Conservation (phyloP, 352 stramenopile genomes). For the Pythium apleroticum region DNA sequence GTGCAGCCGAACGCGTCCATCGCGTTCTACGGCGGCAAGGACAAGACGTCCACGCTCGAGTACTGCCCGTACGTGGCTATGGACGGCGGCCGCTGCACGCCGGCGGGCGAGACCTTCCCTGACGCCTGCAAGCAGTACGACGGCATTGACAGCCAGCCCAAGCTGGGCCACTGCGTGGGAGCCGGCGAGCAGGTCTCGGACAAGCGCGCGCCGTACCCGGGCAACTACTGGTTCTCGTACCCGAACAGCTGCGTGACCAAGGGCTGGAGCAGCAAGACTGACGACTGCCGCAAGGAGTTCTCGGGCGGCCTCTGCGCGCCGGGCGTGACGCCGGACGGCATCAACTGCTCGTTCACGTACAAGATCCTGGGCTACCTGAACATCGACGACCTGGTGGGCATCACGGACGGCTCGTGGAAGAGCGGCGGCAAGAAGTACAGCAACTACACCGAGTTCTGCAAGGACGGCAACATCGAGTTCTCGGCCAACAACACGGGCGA, state of each 20-base stretch:
- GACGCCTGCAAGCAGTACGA: conserved; percentile 47
- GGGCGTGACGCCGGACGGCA: conserved; percentile 40
- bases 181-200: conserved; percentile 41
- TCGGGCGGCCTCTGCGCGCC: conserved; percentile 40
- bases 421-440: conserved; percentile 17
- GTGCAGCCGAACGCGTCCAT: conserved; percentile 48
- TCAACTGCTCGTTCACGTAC: conserved; percentile 60
- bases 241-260: conserved; percentile 52
- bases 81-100: conserved; percentile 59
- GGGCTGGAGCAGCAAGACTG: conserved; percentile 45
- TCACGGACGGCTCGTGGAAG: conserved; percentile 37
- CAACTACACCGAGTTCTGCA: conserved; percentile 51
- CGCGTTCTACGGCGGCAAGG: conserved; percentile 37
- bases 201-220: conserved; percentile 49
- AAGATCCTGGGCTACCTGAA: conserved; percentile 54
- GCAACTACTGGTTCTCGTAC: conserved; percentile 72
- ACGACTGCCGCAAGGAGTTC: conserved; percentile 33
- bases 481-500: conserved; percentile 36
- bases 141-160: conserved; percentile 39
- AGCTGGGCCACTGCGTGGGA: conserved; percentile 50
- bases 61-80: conserved; percentile 62
- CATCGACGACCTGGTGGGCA: conserved; percentile 65
- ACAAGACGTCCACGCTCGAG: conserved; percentile 30
- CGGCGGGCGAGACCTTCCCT: conserved; percentile 34
- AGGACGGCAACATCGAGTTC: conserved; percentile 47